A percentile compares a stretch with the other conserved stretches of the same genome.
Evolutionary conservation across 2,329 filamentous ascomycete genomes (phyloP).

Genomic region (Colletotrichum lentis): DNA sequence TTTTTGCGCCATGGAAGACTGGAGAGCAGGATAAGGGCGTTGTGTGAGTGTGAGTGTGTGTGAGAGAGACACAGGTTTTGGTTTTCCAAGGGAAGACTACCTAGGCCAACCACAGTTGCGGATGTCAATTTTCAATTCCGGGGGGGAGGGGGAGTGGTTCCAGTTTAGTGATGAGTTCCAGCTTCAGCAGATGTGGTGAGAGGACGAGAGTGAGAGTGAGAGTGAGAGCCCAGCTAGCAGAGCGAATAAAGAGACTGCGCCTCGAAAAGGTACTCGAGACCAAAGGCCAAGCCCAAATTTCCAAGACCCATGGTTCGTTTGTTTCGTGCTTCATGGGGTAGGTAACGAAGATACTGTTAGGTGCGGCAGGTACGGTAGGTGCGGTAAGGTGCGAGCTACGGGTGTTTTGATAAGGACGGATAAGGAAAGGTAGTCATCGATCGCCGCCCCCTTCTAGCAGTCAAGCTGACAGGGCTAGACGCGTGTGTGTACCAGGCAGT

Average conservation of each 20-base stretch:
- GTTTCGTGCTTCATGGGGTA: neutral
- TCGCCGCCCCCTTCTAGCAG: neutral
- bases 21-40: constrained; percentile 13
- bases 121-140: neutral
- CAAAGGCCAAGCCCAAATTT: neutral
- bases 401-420: neutral
- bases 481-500: neutral
- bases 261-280: neutral
- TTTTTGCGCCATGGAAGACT: constrained; percentile 18
- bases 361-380: too few relatives aligned
- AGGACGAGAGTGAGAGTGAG: neutral
- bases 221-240: too few relatives aligned
- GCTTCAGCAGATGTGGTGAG: neutral
- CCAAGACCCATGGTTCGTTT: neutral
- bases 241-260: too few relatives aligned
- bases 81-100: constrained; percentile 43
- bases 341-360: neutral
- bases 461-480: neutral
- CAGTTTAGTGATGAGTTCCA: constrained; percentile 30
- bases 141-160: constrained; percentile 21
- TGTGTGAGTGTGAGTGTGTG: neutral
- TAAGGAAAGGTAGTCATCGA: constrained; percentile 8
- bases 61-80: constrained; percentile 43
- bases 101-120: constrained; percentile 37
- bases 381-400: neutral